phyloP scores from a whole-genome alignment of 345 rosid species.

The Gossypium herbaceum region DNA sequence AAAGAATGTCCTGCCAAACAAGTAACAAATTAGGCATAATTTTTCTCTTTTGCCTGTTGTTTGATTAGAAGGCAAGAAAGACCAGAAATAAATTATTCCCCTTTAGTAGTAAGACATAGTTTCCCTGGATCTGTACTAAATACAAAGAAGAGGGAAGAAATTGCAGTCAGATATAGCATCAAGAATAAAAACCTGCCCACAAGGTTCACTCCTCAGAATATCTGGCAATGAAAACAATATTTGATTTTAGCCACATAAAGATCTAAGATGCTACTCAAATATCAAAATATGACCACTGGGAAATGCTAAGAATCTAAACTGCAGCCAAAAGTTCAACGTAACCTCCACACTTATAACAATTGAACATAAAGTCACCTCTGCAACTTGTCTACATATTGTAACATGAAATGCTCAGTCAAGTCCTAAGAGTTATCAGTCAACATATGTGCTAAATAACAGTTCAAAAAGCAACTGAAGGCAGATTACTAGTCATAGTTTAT shows the following conservation, averaged over 20 bases:
- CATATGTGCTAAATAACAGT: constrained; percentile 6
- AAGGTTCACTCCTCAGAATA: not conserved
- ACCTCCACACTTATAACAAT: not conserved
- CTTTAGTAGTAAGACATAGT: not conserved
- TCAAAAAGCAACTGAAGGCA: constrained; percentile 7
- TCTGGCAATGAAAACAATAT: not conserved
- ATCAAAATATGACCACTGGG: not conserved
- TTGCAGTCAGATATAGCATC: not conserved
- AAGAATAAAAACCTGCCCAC: constrained; percentile 7
- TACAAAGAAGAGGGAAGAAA: not conserved
- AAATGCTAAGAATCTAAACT: constrained; percentile 9
- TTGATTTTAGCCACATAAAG: not conserved
- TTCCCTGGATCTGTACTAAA: not conserved
- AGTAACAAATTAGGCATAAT: constrained; percentile 11
- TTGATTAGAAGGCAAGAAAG: not conserved
- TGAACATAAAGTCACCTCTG: not conserved
- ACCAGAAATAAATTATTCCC: constrained; percentile 1
- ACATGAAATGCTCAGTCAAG: not conserved
- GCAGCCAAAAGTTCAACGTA: not conserved
- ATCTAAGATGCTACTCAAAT: constrained; percentile 7
- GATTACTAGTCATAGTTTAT: not conserved
- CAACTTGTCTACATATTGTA: not conserved
- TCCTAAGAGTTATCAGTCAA: not conserved
- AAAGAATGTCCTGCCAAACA: constrained; percentile 62
- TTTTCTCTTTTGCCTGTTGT: not conserved